Base-by-base conservation (phyloP, 176 grass and related monocot genomes). In the Dactylis glomerata region DNA sequence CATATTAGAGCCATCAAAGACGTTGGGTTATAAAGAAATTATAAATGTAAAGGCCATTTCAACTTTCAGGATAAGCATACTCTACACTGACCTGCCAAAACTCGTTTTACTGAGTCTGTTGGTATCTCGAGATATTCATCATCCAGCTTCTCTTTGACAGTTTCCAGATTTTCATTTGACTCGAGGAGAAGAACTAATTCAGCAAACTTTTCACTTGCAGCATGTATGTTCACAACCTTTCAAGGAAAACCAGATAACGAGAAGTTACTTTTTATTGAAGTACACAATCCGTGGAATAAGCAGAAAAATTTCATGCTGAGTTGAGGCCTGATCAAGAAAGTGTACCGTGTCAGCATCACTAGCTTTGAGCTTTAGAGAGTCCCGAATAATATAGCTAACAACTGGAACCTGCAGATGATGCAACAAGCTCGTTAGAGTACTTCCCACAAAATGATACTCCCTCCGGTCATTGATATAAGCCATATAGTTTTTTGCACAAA, bases 51-150 rank as follows among this genome's bases (percentile, higher is more conserved):
- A 47, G 54, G 28, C 82, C 2, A 38, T 79, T 5, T 22, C 44
- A 65, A 66, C 67, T 37, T 67, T 23, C 34, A 62, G 84, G 77
- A 65, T 56, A 54, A 76, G 15, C 6, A 76, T 58, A 22, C 31
- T 45, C 17, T 32, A 30, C 68, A 88, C 83, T 82, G 70, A 98
- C 96, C 96, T 85, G 93, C 91, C 78, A 87, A 92, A 84, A 98
- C 91, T 86, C 91, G 89, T 80, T 88, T 89, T 52, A 84, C 87
- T 28, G 76, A 81, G 68, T 86, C 73, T 61, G 31, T 65, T 72
- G 93, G 93, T 78, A 98, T 92, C 42, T 95, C 89, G 58, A 98
- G 91, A 69, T 85, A 94, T 78, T 98, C 87, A 85, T 94, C 96
- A 34, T 90, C 91, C 85, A 98, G 40, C 38, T 93, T 91, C 79